phyloP scores from a whole-genome alignment of 2,329 filamentous ascomycete species.

The Fusarium temperatum region DNA sequence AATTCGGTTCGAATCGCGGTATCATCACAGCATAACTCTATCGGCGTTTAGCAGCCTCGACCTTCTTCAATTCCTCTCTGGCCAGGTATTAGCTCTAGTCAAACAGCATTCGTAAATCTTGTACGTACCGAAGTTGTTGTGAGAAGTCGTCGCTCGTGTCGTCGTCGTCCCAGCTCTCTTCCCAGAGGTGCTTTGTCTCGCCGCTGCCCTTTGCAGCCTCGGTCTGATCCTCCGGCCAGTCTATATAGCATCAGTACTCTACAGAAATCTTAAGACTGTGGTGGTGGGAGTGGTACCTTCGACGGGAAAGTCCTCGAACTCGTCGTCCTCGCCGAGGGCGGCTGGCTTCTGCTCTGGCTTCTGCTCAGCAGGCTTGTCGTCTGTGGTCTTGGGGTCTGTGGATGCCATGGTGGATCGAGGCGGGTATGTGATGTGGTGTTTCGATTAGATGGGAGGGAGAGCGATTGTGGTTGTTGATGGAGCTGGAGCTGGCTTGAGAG shows the following conservation, averaged over 20 bases:
- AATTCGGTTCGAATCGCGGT: neutral
- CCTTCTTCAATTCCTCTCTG: conserved; percentile 94
- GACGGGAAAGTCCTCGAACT: conserved; percentile 98
- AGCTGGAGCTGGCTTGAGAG: neutral
- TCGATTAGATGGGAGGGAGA: neutral
- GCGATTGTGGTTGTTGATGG: neutral
- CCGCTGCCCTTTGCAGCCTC: conserved; percentile 78
- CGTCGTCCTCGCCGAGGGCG: conserved; percentile 93
- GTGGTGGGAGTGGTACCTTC: conserved; percentile 70
- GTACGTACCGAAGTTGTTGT: conserved; percentile 84
- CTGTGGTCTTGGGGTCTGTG: conserved; percentile 40
- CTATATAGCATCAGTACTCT: conserved; percentile 54
- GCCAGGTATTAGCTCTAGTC: conserved; percentile 3
- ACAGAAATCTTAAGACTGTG: rapidly evolving
- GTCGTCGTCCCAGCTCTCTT: conserved; percentile 99
- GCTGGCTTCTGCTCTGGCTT: conserved; percentile 52
- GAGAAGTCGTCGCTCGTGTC: conserved; percentile 98
- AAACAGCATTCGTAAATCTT: neutral
- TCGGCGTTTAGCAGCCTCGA: conserved; percentile 78
- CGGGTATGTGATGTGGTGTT: neutral
- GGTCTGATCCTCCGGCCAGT: conserved; percentile 93
- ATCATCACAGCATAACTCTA: conserved; percentile 38
- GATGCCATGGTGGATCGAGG: conserved; percentile 29
- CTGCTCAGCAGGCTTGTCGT: conserved; percentile 39
- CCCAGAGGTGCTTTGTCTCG: conserved; percentile 85